These are phyloP conservation scores for Xylaria scruposa DNA, from an alignment of 495 filamentous ascomycete species.

Conservation along the genomic window DNA sequence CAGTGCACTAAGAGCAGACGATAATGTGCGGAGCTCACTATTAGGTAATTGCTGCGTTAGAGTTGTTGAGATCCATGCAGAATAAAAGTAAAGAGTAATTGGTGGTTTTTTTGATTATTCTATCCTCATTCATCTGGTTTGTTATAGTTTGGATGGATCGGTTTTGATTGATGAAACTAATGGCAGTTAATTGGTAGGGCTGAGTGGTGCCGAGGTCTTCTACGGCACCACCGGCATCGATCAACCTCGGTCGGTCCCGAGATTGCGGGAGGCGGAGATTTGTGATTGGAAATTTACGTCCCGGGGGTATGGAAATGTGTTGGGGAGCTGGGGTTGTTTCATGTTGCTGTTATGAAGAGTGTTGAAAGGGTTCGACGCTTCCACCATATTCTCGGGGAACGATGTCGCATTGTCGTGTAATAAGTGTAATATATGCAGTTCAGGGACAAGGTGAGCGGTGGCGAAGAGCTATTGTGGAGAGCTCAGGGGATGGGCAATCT, in stretches of 20 bases:
- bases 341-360: neutral
- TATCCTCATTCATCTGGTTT: no score
- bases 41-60: no score
- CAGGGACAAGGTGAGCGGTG: neutral
- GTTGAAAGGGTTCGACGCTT: neutral
- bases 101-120: no score
- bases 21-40: no score
- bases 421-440: neutral
- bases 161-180: no score
- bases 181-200: no score
- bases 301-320: no score
- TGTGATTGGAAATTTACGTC: neutral
- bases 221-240: neutral
- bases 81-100: no score
- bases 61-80: no score
- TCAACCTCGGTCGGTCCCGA: neutral
- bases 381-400: neutral
- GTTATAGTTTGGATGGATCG: no score
- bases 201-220: neutral
- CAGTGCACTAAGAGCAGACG: neutral
- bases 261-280: neutral
- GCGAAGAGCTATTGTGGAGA: neutral
- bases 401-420: neutral
- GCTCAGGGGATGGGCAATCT: neutral
- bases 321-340: neutral